Evolutionary conservation across 306 rosid species (phyloP).

Genomic region (Notholithocarpus densiflorus): DNA sequence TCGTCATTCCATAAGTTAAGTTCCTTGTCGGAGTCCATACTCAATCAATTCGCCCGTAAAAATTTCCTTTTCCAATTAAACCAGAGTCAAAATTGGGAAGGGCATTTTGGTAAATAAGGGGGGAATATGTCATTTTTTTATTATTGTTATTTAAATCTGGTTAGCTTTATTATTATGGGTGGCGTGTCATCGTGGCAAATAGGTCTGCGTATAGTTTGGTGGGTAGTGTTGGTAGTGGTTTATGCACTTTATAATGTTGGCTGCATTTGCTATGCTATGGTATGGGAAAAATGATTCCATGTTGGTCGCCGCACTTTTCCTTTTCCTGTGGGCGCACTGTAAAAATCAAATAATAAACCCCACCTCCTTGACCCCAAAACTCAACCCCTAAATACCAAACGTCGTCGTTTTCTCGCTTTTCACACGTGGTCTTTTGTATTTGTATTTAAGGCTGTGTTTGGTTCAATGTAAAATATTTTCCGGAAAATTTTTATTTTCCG

Average conservation of each 20-base stretch:
- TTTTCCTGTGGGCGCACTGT: slow-evolving; percentile 23
- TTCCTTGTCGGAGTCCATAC: slow-evolving; percentile 14
- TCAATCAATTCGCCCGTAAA: neutral
- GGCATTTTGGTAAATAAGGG: slow-evolving; percentile 33
- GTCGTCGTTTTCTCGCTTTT: slow-evolving; percentile 12
- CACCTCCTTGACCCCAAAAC: neutral
- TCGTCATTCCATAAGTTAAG: neutral
- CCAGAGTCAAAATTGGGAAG: slow-evolving; percentile 24
- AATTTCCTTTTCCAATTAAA: neutral
- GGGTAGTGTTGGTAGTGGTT: slow-evolving; percentile 43
- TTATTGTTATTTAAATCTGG: no score
- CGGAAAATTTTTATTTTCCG: no score
- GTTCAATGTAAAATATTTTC: no score
- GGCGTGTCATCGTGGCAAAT: slow-evolving; percentile 81
- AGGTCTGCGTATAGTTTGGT: slow-evolving; percentile 46
- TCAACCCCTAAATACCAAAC: no score
- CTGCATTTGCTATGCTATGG: neutral
- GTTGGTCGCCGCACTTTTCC: slow-evolving; percentile 21
- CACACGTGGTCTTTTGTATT: slow-evolving; percentile 3
- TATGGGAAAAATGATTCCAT: slow-evolving; percentile 19
- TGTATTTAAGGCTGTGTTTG: no score
- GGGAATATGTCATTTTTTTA: neutral
- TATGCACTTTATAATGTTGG: slow-evolving; percentile 36
- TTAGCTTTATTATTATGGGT: slow-evolving; percentile 32
- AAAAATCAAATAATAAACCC: neutral